Conservation (phyloP, 805 yeast species). For the Hanseniaspora occidentalis region DNA sequence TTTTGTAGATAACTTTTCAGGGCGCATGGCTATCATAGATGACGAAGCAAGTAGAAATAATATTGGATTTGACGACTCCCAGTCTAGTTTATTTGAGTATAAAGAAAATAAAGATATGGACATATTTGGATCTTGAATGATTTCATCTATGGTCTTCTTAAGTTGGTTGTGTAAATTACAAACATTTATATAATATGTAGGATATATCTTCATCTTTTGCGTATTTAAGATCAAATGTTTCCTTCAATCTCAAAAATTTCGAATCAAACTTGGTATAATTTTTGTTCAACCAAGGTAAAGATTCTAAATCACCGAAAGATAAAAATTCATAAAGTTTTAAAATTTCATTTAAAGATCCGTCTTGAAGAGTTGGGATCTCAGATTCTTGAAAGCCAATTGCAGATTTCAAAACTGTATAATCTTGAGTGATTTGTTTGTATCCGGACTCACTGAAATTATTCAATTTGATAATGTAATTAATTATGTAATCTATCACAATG, state of each 20-base stretch:
- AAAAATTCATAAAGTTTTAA: background rate
- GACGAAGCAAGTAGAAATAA: too few species aligned
- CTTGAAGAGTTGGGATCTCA: background rate
- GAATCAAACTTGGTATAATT: background rate
- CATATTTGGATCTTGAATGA: background rate
- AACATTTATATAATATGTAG: background rate
- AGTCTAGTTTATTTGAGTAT: background rate
- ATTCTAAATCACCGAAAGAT: background rate
- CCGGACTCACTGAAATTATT: conserved; percentile 26
- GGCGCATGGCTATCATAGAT: too few species aligned
- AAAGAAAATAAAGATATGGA: background rate
- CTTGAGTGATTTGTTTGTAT: conserved; percentile 22
- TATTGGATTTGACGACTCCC: background rate
- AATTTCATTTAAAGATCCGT: background rate
- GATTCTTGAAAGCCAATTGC: conserved; percentile 15
- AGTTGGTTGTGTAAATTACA: too few species aligned
- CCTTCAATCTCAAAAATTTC: background rate
- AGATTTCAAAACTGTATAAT: conserved; percentile 21
- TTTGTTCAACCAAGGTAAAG: background rate
- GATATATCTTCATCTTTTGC: background rate
- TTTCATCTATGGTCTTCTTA: too few species aligned
- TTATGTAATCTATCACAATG: conserved; percentile 21
- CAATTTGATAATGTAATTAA: conserved; percentile 25
- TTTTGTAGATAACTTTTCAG: conserved; percentile 5
- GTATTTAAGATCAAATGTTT: background rate